Conservation (phyloP, 192 early-diverging fungal species). For the Helicostylum pulchrum region DNA sequence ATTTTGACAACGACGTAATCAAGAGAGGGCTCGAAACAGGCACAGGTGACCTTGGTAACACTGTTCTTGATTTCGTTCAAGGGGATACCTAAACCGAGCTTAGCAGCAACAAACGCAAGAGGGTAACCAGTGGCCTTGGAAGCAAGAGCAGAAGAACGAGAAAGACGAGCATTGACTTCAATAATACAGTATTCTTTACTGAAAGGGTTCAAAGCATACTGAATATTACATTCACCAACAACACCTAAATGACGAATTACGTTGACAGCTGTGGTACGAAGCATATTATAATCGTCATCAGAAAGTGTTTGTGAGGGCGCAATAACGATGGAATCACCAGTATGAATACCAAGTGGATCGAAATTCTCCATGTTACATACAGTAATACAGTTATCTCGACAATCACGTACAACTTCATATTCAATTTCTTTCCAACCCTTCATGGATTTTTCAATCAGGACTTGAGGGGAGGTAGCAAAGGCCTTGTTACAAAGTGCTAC, state of each 20-base stretch:
- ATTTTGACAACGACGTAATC: constrained; percentile 90
- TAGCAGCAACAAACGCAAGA: constrained; percentile 96
- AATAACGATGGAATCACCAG: constrained; percentile 98
- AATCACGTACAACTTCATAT: constrained; percentile 97
- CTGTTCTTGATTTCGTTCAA: constrained; percentile 92
- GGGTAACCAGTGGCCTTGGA: constrained; percentile 99
- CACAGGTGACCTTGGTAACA: constrained; percentile 93
- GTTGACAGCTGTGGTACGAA: constrained; percentile 92
- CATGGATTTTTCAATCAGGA: constrained; percentile 94
- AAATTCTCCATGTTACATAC: constrained; percentile 99
- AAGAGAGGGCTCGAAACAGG: constrained; percentile 95
- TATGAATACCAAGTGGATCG: constrained; percentile 98
- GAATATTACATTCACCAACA: constrained; percentile 99
- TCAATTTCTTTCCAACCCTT: constrained; percentile 99
- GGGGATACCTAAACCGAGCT: constrained; percentile 89
- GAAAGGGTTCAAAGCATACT: constrained; percentile 95
- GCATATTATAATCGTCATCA: constrained; percentile 99
- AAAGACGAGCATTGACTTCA: constrained; percentile 97
- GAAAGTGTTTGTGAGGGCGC: constrained; percentile 96
- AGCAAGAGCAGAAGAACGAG: constrained; percentile 86
- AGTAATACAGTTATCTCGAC: constrained; percentile 95
- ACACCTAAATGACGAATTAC: constrained; percentile 97
- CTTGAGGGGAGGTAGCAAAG: constrained; percentile 90
- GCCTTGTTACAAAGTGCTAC: constrained; percentile 77
- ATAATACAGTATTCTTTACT: constrained; percentile 97